A percentile compares a stretch with the other conserved stretches of the same genome.
These are phyloP conservation scores for Sisymbrium irio DNA, from an alignment of 345 rosid species.

Conservation along the genomic window DNA sequence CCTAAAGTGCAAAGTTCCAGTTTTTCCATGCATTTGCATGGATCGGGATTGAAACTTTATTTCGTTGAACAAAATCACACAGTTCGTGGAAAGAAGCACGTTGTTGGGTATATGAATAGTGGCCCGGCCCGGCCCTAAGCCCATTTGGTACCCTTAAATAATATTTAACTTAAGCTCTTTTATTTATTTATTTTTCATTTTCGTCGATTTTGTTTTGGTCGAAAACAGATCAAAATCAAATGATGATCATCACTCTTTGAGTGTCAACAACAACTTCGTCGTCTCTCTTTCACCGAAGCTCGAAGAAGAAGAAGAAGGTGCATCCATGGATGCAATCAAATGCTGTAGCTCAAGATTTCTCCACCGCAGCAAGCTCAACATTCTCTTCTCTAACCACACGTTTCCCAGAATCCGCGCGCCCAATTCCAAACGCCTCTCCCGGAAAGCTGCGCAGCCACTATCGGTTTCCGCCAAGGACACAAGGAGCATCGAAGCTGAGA, in stretches of 20 bases:
- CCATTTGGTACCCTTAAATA: not conserved
- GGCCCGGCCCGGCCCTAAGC: not conserved
- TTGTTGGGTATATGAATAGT: not conserved
- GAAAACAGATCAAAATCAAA: slow-evolving; percentile 2
- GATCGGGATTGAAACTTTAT: not conserved
- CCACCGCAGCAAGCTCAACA: slow-evolving; percentile 5
- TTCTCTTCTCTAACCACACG: slow-evolving; percentile 5
- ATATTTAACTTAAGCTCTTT: no score
- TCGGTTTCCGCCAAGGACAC: slow-evolving; percentile 26
- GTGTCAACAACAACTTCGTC: slow-evolving; percentile 20
- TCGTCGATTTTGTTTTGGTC: not conserved
- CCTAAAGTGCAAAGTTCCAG: not conserved
- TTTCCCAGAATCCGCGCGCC: not conserved
- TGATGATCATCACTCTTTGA: slow-evolving; percentile 17
- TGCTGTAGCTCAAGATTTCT: slow-evolving; percentile 24
- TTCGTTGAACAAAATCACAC: not conserved
- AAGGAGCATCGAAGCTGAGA: slow-evolving; percentile 43
- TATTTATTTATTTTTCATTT: not conserved
- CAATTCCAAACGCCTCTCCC: slow-evolving; percentile 3
- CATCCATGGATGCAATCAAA: slow-evolving; percentile 30
- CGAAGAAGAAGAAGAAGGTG: not conserved
- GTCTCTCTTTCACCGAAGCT: not conserved
- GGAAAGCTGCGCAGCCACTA: slow-evolving; percentile 15
- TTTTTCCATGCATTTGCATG: not conserved
- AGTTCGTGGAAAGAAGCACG: not conserved